Conservation (phyloP, 495 filamentous ascomycete species). For the Tuber borchii region DNA sequence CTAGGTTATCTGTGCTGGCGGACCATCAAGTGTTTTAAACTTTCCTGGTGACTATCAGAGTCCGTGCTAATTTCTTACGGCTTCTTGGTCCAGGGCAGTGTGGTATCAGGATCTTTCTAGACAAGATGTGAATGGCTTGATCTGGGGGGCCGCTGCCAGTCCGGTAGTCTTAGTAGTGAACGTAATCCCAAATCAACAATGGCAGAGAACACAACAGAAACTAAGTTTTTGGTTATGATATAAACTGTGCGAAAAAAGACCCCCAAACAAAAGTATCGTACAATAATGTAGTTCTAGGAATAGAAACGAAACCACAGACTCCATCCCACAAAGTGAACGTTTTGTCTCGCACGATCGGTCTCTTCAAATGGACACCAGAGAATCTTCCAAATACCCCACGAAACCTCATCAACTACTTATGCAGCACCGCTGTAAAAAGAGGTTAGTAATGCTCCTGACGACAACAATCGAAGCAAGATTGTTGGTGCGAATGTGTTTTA, state of each 20-base stretch:
- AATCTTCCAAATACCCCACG: slow-evolving; percentile 9
- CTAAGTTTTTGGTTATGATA: not conserved
- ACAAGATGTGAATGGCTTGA: not conserved
- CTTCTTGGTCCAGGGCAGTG: not conserved
- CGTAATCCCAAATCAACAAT: not conserved
- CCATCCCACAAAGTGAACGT: slow-evolving; percentile 14
- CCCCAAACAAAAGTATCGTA: slow-evolving; percentile 27
- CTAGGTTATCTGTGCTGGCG: not conserved
- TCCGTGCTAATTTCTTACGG: not conserved
- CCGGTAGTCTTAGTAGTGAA: not conserved
- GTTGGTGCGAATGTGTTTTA: not conserved
- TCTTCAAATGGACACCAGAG: slow-evolving; percentile 4
- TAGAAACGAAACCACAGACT: slow-evolving; percentile 18
- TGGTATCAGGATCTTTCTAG: not conserved
- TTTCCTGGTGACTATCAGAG: not conserved
- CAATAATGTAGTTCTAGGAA: slow-evolving; percentile 23
- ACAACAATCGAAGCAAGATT: not conserved
- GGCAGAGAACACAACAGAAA: not conserved
- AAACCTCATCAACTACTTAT: slow-evolving; percentile 23
- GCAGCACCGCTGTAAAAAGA: slow-evolving; percentile 28
- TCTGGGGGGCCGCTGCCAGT: not conserved
- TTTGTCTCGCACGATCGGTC: slow-evolving; percentile 17
- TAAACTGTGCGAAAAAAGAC: slow-evolving; percentile 8
- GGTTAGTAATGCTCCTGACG: not conserved
- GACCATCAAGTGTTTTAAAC: not conserved